Conservation (phyloP, 495 filamentous ascomycete species). For the Penicillium cataractarum region DNA sequence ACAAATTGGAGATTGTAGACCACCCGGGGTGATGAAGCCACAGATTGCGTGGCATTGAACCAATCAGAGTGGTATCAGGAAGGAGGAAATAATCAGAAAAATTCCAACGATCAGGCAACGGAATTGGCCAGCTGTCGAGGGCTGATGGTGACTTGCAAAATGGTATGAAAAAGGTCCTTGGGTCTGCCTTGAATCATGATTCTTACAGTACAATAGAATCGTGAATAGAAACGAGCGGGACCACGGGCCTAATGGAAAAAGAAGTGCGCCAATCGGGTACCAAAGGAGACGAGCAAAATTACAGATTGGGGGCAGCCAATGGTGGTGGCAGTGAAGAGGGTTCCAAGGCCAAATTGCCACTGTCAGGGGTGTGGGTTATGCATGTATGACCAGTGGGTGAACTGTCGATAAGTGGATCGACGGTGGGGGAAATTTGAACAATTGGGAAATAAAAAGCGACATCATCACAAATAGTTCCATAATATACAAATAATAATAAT, state of each 20-base stretch:
- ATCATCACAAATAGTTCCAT: not conserved
- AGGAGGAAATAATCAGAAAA: not conserved
- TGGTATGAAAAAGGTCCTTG: not conserved
- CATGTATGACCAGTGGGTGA: conserved; percentile 9
- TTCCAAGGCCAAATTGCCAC: conserved; percentile 19
- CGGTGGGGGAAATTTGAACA: conserved; percentile 1
- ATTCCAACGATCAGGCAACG: not conserved
- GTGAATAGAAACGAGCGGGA: not conserved
- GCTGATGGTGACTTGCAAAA: not conserved
- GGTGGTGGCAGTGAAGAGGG: conserved; percentile 7
- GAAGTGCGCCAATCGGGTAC: too few relatives aligned
- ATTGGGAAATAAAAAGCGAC: conserved; percentile 7
- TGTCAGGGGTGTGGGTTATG: conserved; percentile 20
- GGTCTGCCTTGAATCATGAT: not conserved
- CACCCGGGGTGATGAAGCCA: not conserved
- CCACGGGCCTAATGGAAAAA: not conserved
- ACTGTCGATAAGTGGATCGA: conserved; percentile 11
- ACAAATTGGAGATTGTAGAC: not conserved
- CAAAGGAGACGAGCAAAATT: not conserved
- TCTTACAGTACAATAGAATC: not conserved
- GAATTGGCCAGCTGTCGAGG: not conserved
- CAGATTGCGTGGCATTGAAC: not conserved
- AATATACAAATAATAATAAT: not conserved
- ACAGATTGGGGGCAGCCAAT: not conserved
- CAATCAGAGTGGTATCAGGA: conserved; percentile 6